Percentiles rank a stretch among this genome's conserved stretches.
These are phyloP conservation scores for Fraxinus angustifolia DNA, from an alignment of 305 asterid species.

Conservation along the genomic window DNA sequence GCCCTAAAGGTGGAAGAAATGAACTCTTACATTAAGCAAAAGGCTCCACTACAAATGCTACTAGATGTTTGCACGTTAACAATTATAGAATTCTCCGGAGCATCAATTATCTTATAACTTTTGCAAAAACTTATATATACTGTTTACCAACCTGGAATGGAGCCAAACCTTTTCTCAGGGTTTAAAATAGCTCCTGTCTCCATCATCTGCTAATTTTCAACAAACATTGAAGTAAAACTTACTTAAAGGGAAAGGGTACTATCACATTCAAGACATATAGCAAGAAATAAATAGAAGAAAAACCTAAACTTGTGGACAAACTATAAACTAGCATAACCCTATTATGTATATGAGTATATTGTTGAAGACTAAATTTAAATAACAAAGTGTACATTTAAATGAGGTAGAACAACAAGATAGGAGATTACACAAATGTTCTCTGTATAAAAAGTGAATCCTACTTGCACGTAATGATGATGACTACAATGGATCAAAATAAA, in stretches of 20 bases:
- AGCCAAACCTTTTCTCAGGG: constrained; percentile 49
- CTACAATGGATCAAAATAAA: background rate
- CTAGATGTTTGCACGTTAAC: background rate
- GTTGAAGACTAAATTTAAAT: background rate
- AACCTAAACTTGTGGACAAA: background rate
- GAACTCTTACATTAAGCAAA: background rate
- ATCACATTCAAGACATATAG: background rate
- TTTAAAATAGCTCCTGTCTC: constrained; percentile 30
- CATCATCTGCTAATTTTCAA: constrained; percentile 54
- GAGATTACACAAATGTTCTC: background rate
- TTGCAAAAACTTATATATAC: background rate
- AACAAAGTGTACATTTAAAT: background rate
- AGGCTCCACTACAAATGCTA: background rate
- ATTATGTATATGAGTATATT: background rate
- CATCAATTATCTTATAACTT: constrained; percentile 3
- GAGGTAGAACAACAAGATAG: background rate
- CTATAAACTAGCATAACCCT: background rate
- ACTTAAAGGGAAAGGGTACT: background rate
- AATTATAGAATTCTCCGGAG: background rate
- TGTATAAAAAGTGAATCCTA: background rate
- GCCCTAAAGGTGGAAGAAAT: background rate
- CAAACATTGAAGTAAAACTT: background rate
- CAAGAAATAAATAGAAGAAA: background rate
- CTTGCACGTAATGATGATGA: background rate
- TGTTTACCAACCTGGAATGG: constrained; percentile 62